Base-by-base conservation (phyloP, 2,329 filamentous ascomycete species). In the Epichloe hybrida region DNA sequence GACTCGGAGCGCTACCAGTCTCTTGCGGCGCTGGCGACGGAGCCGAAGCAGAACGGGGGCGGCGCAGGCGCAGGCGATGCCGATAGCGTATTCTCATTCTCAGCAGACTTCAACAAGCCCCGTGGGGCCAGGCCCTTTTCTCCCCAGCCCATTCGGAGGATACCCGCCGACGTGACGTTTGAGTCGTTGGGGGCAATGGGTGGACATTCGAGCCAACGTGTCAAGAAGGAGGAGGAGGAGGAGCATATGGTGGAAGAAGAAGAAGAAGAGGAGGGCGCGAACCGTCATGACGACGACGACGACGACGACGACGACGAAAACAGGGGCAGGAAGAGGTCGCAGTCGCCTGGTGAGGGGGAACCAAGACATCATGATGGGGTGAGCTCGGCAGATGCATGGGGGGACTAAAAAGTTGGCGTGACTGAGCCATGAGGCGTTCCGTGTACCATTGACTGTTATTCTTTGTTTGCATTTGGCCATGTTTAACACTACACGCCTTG, bases 41-140 rank as follows among this genome's bases (percentile, higher is more conserved):
- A 64, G 53, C 38, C 58, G 48, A 54, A 57, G 56, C 56, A 55
- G 23, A 54, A 49, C 40, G 58, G 52, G 31, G 56, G 54, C 9
- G 63, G 57, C 21, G 62, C 56, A 20, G 61, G 61, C 21, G 62
- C 57, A 21, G 61, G 61, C 46, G 74, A 79, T 44, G 60, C 63
- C 0, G 73, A 76, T 43, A 77, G 75, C 60, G 70, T 79, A 45
- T 75, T 78, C 56, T 76, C 69, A 46, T 74, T 78, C 56, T 76
- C 69, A 2, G 58, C 75, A 11, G 75, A 79, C 45, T 69, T 76
- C 55, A 78, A 76, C 62, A 69, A 72, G 47, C 69, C 75, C 13
- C 67, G 79, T 15, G 75, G 73, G 15, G 72, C 75, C 17, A 63
- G 80, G 35, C 79, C 79, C 0, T 83, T 83, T 57, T 80, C 77